A percentile compares a stretch with the other conserved stretches of the same genome.
phyloP scores from a whole-genome alignment of 805 yeast genomes.

The Ogataea paradorogensis region DNA sequence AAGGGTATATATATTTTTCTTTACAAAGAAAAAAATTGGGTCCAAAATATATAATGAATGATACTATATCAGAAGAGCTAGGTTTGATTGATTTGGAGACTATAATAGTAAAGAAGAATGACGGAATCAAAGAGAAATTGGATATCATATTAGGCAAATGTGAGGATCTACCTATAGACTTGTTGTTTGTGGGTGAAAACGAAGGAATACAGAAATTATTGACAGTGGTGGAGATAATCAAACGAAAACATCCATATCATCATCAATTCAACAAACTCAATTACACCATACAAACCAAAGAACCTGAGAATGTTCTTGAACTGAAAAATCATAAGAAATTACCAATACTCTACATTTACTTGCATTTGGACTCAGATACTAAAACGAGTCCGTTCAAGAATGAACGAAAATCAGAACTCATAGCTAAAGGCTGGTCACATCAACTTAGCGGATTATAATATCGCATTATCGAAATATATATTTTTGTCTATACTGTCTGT shows the following conservation, averaged over 20 bases:
- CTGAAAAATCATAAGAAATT: slow-evolving; percentile 13
- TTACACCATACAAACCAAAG: slow-evolving; percentile 9
- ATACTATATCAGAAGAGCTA: neutral
- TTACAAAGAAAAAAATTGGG: slow-evolving; percentile 1
- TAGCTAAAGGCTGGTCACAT: slow-evolving; percentile 8
- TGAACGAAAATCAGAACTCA: slow-evolving; percentile 2
- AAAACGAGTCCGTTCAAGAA: neutral
- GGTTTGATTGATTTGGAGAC: slow-evolving; percentile 16
- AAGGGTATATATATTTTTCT: neutral
- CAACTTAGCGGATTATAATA: slow-evolving; percentile 2
- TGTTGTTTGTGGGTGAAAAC: slow-evolving; percentile 19
- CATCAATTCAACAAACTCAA: slow-evolving; percentile 28
- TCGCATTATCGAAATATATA: slow-evolving; percentile 13
- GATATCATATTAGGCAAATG: slow-evolving; percentile 14
- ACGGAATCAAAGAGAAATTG: slow-evolving; percentile 23
- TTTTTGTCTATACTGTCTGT: slow-evolving; percentile 9
- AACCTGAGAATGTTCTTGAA: slow-evolving; percentile 7
- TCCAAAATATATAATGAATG: neutral
- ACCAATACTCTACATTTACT: slow-evolving; percentile 27
- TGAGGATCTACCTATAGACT: slow-evolving; percentile 7
- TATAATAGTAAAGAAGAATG: slow-evolving; percentile 21
- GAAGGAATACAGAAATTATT: slow-evolving; percentile 30
- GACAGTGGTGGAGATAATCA: slow-evolving; percentile 30
- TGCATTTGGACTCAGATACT: slow-evolving; percentile 13
- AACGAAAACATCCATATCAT: slow-evolving; percentile 21